Evolutionary conservation across 805 yeast species (phyloP).

Genomic region (Candida fluviatilis): DNA sequence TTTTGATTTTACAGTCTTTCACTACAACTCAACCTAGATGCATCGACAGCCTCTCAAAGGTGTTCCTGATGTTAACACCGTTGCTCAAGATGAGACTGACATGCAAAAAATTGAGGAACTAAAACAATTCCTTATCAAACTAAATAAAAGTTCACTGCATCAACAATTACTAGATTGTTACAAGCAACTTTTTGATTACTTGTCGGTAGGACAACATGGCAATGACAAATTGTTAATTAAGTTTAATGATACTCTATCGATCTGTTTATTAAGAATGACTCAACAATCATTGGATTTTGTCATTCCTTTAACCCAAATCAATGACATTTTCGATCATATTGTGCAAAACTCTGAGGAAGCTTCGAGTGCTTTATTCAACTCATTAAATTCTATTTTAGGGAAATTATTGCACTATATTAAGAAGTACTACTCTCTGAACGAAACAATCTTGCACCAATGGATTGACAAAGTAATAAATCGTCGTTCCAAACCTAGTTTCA

Average conservation of each 20-base stretch:
- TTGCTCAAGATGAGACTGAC: not conserved
- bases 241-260: slow-evolving; percentile 56
- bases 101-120: not conserved
- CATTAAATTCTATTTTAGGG: slow-evolving; percentile 55
- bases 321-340: slow-evolving; percentile 42
- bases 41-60: not conserved
- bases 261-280: slow-evolving; percentile 58
- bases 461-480: slow-evolving; percentile 32
- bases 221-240: slow-evolving; percentile 24
- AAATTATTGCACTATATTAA: slow-evolving; percentile 45
- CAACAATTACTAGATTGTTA: not conserved
- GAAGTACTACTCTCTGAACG: slow-evolving; percentile 10
- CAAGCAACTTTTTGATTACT: not conserved
- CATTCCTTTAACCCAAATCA: not conserved
- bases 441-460: slow-evolving; percentile 42
- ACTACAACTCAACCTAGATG: too few species aligned
- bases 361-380: slow-evolving; percentile 66
- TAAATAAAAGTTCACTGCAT: not conserved
- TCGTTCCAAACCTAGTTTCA: slow-evolving; percentile 54
- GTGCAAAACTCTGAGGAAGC: slow-evolving; percentile 70
- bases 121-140: slow-evolving; percentile 1
- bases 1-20: too few species aligned
- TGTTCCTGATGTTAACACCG: not conserved
- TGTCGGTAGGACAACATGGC: not conserved
- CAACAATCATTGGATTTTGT: slow-evolving; percentile 26